These are phyloP conservation scores for Drechslerella dactyloides DNA, from an alignment of 2,329 filamentous ascomycete species.

Conservation along the genomic window DNA sequence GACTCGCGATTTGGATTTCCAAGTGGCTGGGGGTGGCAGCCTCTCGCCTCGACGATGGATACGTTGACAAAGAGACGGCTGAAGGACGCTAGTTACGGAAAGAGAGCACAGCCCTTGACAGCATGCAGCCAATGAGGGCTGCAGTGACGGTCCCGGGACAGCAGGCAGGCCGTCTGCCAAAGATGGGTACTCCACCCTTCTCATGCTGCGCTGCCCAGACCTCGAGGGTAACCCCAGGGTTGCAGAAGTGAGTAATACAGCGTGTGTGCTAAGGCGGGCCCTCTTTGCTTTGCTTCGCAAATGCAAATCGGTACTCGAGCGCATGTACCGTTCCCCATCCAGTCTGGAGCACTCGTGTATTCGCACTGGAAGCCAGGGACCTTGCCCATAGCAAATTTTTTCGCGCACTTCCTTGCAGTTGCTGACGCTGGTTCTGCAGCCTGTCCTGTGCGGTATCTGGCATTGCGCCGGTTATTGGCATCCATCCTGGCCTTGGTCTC, in stretches of 20 bases:
- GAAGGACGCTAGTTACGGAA: constrained; percentile 37
- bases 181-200: constrained; percentile 35
- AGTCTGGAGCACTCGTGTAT: constrained; percentile 27
- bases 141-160: constrained; percentile 38
- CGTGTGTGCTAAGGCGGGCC: neutral
- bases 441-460: constrained; percentile 41
- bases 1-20: constrained; percentile 34
- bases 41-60: constrained; percentile 32
- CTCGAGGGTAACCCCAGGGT: constrained; percentile 46
- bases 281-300: neutral
- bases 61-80: constrained; percentile 42
- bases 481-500: constrained; percentile 35
- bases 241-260: constrained; percentile 51
- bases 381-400: constrained; percentile 46
- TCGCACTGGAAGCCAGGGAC: constrained; percentile 42
- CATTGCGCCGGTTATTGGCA: constrained; percentile 32
- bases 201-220: constrained; percentile 38
- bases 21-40: constrained; percentile 45
- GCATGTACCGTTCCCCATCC: neutral
- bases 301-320: neutral
- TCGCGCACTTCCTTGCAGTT: constrained; percentile 50
- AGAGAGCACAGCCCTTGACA: constrained; percentile 46
- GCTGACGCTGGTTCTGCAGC: constrained; percentile 44
- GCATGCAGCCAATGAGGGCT: constrained; percentile 40
- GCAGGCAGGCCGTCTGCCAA: constrained; percentile 32